These are phyloP conservation scores for Ustanciosporium gigantosporum DNA, from an alignment of 1,284 basidiomycete species.

Conservation along the genomic window DNA sequence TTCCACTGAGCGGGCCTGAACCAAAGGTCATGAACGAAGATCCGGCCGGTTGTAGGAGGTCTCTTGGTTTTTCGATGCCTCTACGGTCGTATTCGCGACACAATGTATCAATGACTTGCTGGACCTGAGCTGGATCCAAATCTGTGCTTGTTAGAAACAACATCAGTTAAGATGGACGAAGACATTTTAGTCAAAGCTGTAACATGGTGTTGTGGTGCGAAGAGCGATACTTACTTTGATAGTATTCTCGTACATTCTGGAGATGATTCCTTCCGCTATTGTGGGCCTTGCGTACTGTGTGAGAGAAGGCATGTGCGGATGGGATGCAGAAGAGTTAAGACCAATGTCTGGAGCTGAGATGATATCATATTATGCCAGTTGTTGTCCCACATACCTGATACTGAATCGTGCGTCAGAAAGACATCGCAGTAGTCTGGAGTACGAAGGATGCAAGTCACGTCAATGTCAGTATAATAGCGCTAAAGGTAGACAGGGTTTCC, in stretches of 20 bases:
- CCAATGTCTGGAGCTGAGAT: neutral
- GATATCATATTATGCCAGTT: neutral
- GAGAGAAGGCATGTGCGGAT: no score
- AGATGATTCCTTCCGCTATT: constrained; percentile 96
- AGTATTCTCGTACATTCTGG: constrained; percentile 94
- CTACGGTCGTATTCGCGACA: constrained; percentile 77
- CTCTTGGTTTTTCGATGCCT: constrained; percentile 42
- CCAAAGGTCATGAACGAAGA: constrained; percentile 44
- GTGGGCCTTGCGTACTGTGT: constrained; percentile 89
- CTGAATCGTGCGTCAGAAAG: constrained; percentile 58
- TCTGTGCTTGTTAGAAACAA: no score
- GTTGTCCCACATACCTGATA: constrained; percentile 20
- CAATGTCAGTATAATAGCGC: neutral
- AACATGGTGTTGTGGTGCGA: no score
- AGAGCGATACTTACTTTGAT: constrained; percentile 71
- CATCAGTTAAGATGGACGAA: neutral
- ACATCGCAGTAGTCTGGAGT: constrained; percentile 57
- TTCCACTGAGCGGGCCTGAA: constrained; percentile 35
- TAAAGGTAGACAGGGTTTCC: neutral
- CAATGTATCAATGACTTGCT: constrained; percentile 94
- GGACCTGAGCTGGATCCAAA: constrained; percentile 91
- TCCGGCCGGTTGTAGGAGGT: constrained; percentile 33
- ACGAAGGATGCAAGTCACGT: neutral
- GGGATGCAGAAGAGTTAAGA: no score
- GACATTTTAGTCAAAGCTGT: no score